These are phyloP conservation scores for Cryptococcus sp. DNA, from an alignment of 1,284 basidiomycete species.

Conservation along the genomic window DNA sequence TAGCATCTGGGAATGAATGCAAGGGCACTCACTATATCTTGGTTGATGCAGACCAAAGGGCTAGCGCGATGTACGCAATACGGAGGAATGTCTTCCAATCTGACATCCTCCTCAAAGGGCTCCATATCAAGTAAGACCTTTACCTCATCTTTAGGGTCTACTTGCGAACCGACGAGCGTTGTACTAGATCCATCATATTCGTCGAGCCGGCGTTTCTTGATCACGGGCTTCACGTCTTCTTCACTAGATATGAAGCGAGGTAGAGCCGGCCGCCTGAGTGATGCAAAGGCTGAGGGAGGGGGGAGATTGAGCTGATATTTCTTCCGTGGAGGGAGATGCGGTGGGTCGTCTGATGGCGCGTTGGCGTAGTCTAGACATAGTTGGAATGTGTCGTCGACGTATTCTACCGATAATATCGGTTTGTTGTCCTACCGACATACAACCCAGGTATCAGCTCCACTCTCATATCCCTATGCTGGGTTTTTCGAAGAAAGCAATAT, in stretches of 20 bases:
- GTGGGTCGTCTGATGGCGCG: not conserved
- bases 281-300: conserved; percentile 2
- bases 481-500: not conserved
- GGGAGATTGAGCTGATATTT: conserved; percentile 20
- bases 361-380: conserved; percentile 20
- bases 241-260: conserved; percentile 6
- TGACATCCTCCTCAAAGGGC: conserved; percentile 32
- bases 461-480: not conserved
- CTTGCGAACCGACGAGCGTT: not conserved
- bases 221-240: conserved; percentile 2
- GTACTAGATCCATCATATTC: not conserved
- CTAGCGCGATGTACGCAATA: conserved; percentile 38
- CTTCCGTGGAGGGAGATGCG: conserved; percentile 18
- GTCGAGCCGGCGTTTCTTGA: conserved; percentile 8
- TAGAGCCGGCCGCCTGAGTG: conserved; percentile 1
- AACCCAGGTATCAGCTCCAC: conserved; percentile 5
- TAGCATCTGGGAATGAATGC: not conserved
- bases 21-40: conserved; percentile 47
- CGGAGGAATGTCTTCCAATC: conserved; percentile 41
- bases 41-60: conserved; percentile 48
- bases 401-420: conserved; percentile 32
- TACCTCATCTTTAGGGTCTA: not conserved
- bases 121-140: conserved; percentile 28
- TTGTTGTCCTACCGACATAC: conserved; percentile 20
- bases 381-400: conserved; percentile 35